A percentile compares a stretch with the other conserved stretches of the same genome.
phyloP scores from a whole-genome alignment of 768 basidiomycete species.

The Boletus reticuloceps region DNA sequence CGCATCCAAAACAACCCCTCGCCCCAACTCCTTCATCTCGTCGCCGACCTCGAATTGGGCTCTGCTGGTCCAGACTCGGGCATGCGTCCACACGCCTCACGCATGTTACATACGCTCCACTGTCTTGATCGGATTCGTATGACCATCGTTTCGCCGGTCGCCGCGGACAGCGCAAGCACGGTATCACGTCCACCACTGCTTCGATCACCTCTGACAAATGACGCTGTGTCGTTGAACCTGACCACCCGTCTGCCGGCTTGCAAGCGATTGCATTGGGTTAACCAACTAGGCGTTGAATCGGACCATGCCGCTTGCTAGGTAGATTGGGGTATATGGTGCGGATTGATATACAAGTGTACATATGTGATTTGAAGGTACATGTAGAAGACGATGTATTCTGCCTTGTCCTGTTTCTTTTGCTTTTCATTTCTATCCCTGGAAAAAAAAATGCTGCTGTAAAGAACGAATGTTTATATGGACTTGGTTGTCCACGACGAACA shows the following conservation, averaged over 20 bases:
- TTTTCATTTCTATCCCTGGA: too few relatives aligned
- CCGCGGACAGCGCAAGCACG: neutral
- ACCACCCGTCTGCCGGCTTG: constrained; percentile 1
- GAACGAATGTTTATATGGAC: neutral
- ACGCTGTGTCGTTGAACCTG: constrained; percentile 31
- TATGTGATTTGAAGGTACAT: too few relatives aligned
- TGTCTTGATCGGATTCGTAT: constrained; percentile 38
- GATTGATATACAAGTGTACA: too few relatives aligned
- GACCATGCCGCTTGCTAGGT: constrained; percentile 8
- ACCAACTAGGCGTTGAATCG: constrained; percentile 18
- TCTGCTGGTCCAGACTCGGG: constrained; percentile 9
- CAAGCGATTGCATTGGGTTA: constrained; percentile 22
- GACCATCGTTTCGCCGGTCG: constrained; percentile 10
- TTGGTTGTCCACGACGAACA: neutral
- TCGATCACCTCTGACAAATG: constrained; percentile 41
- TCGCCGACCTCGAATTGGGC: constrained; percentile 25
- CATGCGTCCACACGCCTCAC: constrained; percentile 31
- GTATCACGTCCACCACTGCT: constrained; percentile 30
- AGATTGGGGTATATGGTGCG: neutral
- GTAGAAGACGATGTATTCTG: too few relatives aligned
- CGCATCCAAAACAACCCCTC: constrained; percentile 3
- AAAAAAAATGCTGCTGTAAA: neutral
- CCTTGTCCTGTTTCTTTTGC: too few relatives aligned
- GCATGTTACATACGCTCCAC: constrained; percentile 41
- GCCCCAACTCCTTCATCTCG: constrained; percentile 15